Base-by-base conservation (phyloP, 495 filamentous ascomycete genomes). In the Penicillium robsamsonii region DNA sequence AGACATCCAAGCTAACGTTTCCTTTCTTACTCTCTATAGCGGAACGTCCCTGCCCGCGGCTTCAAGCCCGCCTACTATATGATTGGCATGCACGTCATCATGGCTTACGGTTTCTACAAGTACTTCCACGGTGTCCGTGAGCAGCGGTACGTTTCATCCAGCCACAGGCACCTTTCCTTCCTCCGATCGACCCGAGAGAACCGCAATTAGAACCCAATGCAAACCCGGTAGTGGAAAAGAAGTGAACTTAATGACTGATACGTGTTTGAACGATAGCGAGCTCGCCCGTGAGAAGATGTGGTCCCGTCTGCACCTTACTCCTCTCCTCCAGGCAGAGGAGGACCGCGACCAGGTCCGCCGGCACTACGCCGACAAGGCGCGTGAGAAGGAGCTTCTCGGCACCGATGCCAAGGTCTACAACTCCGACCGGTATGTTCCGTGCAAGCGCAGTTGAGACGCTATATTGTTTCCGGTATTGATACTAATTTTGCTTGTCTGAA, bases 271-370 rank as follows among this genome's bases (percentile, higher is more conserved):
- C 29, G 27, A 53, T 62, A 97, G 93, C 68, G 94, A 98, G 70
- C 88, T 95, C 57, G 89, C 86, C 50, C 90, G 94, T 44, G 94
- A 98, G 68, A 98, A 98, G 79, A 92, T 96, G 82, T 98, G 94
- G 94, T 80, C 87, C 43, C 87, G 94, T 62, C 92, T 97, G 63
- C 84, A 98, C 70, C 78, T 98, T 46, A 91, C 91, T 68, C 94
- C 94, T 30, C 72, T 94, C 59, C 85, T 98, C 49, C 92, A 97
- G 67, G 94, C 94, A 53, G 94, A 98, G 69, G 89, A 93, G 66
- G 94, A 98, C 78, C 87, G 94, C 46, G 94, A 98, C 77, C 85
- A 90, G 67, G 92, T 95, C 61, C 82, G 94, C 45, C 76, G 92
- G 60, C 79, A 91, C 68, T 84, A 85, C 53, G 94, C 95, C 46